Percentiles rank a stretch among this genome's conserved stretches.
phyloP scores from a whole-genome alignment of 768 basidiomycete genomes.

The Goffeauzyma gilvescens region DNA sequence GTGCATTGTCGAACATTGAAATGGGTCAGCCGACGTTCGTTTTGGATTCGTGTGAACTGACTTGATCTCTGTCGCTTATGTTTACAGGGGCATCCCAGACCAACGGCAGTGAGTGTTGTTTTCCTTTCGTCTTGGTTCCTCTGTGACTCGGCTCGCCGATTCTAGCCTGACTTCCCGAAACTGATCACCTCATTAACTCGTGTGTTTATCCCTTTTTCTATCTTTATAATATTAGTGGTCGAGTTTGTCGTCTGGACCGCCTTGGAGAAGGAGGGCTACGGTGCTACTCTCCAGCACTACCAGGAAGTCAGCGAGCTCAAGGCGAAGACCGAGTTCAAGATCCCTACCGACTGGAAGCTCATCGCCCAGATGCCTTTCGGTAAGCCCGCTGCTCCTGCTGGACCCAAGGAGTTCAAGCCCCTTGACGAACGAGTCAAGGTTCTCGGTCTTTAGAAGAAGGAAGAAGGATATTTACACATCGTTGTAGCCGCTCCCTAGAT shows the following conservation, averaged over 20 bases:
- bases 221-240: constrained; percentile 28
- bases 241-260: constrained; percentile 31
- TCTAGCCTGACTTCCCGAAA: neutral
- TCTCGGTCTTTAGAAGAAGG: constrained; percentile 4
- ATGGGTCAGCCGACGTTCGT: no score
- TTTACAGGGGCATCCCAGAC: no score
- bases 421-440: constrained; percentile 30
- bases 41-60: no score
- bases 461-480: neutral
- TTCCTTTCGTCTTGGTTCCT: no score
- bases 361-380: constrained; percentile 31
- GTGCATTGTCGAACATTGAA: no score
- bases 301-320: constrained; percentile 15
- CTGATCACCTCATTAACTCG: constrained; percentile 1
- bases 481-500: no score
- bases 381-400: constrained; percentile 17
- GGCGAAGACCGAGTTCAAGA: constrained; percentile 9
- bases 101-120: no score
- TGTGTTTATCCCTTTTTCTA: constrained; percentile 23
- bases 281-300: constrained; percentile 28
- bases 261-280: constrained; percentile 29
- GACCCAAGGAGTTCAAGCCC: constrained; percentile 24
- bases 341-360: constrained; percentile 15
- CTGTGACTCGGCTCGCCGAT: neutral
- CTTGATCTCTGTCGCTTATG: no score